A percentile compares a stretch with the other conserved stretches of the same genome.
Conservation (phyloP, 2,329 filamentous ascomycete genomes). For the Ascocoryne sarcoides region DNA sequence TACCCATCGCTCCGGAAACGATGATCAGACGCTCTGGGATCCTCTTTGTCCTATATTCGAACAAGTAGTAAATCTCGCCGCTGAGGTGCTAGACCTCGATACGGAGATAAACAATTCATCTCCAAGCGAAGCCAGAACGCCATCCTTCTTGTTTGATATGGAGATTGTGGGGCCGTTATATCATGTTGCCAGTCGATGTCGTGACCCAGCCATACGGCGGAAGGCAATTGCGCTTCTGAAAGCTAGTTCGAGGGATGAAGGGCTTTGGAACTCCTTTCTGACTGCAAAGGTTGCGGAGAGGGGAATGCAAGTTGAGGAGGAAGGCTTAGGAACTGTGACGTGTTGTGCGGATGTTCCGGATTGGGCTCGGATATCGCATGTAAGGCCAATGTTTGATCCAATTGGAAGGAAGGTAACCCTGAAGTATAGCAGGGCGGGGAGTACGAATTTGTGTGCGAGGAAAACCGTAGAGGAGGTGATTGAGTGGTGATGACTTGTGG, state of each 20-base stretch:
- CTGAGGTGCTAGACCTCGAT: slow-evolving; percentile 6
- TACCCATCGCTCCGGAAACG: background rate
- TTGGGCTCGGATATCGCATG: slow-evolving; percentile 6
- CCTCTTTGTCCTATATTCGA: slow-evolving; percentile 42
- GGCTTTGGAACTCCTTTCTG: slow-evolving; percentile 48
- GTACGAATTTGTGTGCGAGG: background rate
- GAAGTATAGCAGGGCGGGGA: slow-evolving; percentile 1
- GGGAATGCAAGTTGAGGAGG: slow-evolving; percentile 17
- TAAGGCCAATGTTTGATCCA: background rate
- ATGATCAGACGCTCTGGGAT: slow-evolving; percentile 43
- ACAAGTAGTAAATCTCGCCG: slow-evolving; percentile 44
- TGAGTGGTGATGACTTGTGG: too few relatives aligned
- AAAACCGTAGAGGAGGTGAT: slow-evolving; percentile 1
- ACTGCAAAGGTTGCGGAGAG: slow-evolving; percentile 14
- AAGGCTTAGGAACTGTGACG: slow-evolving; percentile 6
- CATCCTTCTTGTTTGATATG: slow-evolving; percentile 48
- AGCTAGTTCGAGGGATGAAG: slow-evolving; percentile 51
- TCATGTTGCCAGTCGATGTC: slow-evolving; percentile 54
- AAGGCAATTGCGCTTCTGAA: slow-evolving; percentile 52
- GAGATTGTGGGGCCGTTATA: slow-evolving; percentile 56
- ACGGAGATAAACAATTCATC: background rate
- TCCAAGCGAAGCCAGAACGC: too few relatives aligned
- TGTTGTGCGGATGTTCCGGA: slow-evolving; percentile 11
- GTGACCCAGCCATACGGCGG: slow-evolving; percentile 44
- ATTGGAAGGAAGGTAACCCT: background rate